Percentiles rank a stretch among this genome's conserved stretches.
These are phyloP conservation scores for Coemansia sp. DNA, from an alignment of 192 early-diverging fungal genomes.

Conservation along the genomic window DNA sequence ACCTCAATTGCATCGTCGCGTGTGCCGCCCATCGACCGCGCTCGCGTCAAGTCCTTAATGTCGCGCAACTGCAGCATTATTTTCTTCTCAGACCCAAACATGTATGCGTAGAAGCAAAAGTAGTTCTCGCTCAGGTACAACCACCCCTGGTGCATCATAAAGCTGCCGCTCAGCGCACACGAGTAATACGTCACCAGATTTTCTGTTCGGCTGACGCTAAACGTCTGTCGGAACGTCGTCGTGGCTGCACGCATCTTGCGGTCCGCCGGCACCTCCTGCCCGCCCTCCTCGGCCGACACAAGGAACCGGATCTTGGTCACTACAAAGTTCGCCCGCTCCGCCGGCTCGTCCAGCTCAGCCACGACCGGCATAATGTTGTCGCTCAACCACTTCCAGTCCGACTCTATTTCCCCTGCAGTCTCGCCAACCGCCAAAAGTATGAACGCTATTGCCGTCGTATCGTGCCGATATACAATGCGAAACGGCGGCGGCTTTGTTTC, in stretches of 20 bases:
- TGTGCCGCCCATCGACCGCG: slow-evolving; percentile 87
- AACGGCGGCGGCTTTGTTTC: slow-evolving; percentile 92
- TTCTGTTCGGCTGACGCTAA: slow-evolving; percentile 76
- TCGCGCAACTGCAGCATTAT: slow-evolving; percentile 89
- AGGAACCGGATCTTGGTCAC: slow-evolving; percentile 88
- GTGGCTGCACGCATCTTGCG: slow-evolving; percentile 85
- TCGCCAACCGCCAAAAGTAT: slow-evolving; percentile 86
- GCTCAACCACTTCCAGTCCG: slow-evolving; percentile 86
- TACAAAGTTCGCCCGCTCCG: slow-evolving; percentile 84
- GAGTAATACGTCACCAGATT: slow-evolving; percentile 95
- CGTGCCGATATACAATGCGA: slow-evolving; percentile 77
- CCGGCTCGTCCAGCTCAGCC: slow-evolving; percentile 67
- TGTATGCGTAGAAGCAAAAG: slow-evolving; percentile 92
- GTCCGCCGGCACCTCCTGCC: slow-evolving; percentile 73
- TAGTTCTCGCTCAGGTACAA: slow-evolving; percentile 93
- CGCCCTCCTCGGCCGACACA: slow-evolving; percentile 67
- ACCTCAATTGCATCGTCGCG: slow-evolving; percentile 87
- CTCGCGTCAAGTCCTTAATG: slow-evolving; percentile 82
- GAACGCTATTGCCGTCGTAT: slow-evolving; percentile 55
- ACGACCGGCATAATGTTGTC: slow-evolving; percentile 78
- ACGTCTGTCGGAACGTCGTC: slow-evolving; percentile 84
- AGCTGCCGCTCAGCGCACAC: slow-evolving; percentile 76
- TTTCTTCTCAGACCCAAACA: slow-evolving; percentile 91
- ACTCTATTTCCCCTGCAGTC: slow-evolving; percentile 74
- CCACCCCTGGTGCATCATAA: slow-evolving; percentile 94